phyloP scores from a whole-genome alignment of 257 asterid genomes.

The Voacanga thouarsii region DNA sequence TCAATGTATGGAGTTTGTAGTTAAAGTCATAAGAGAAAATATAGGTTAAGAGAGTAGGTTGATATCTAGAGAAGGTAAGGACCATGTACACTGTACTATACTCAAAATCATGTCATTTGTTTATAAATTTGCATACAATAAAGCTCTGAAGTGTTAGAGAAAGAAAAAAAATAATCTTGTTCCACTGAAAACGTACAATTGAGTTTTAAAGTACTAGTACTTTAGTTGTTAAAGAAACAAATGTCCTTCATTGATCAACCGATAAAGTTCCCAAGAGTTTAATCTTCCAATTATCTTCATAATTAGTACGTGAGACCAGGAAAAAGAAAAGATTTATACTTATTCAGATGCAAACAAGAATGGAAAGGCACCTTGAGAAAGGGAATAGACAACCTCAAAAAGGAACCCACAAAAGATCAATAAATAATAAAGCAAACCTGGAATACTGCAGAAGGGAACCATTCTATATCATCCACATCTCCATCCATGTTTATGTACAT shows the following conservation, averaged over 20 bases:
- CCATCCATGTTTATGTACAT: slow-evolving; percentile 83
- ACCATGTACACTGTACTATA: no score
- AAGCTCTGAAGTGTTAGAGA: no score
- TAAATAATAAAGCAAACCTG: slow-evolving; percentile 55
- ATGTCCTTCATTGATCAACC: neutral
- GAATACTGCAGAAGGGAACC: slow-evolving; percentile 92
- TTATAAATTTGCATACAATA: no score
- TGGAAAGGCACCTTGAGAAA: neutral
- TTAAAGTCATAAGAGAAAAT: no score
- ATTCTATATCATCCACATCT: slow-evolving; percentile 72
- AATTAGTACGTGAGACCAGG: neutral
- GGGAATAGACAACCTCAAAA: neutral
- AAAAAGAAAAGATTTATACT: neutral
- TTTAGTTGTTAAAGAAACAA: neutral
- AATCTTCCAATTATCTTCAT: neutral
- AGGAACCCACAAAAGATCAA: neutral
- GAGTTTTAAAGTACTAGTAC: no score
- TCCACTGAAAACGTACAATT: no score
- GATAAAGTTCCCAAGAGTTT: neutral
- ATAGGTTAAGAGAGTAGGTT: no score
- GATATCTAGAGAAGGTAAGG: no score
- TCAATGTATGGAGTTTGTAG: no score
- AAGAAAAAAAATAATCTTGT: no score
- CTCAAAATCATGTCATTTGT: no score
- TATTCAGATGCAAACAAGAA: no score